Base-by-base conservation (phyloP, 2,329 filamentous ascomycete species). In the Aspergillus costaricaensis region DNA sequence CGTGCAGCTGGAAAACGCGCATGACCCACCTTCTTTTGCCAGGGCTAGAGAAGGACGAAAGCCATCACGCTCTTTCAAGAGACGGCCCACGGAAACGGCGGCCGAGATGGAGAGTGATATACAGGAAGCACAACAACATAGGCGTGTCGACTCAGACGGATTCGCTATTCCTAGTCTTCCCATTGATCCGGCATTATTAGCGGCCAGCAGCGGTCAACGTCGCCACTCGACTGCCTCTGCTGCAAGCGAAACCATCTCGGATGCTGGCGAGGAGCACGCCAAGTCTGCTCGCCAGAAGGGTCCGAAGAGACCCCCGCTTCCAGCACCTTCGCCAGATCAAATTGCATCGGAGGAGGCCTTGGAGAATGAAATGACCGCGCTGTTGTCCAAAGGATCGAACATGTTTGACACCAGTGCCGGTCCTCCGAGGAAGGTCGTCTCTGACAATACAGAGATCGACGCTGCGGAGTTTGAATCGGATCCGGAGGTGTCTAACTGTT, bases 381-480 rank as follows among this genome's bases (percentile, higher is more conserved):
- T 91, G 57, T 85, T 93, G 38, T 64, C 72, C 12, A 74, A 74
- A 36, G 74, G 70, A 14, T 77, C 77, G 19, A 71, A 68, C 30
- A 69, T 79, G 68, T 67, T 76, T 23, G 69, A 76, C 48, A 73
- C 67, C 19, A 67, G 65, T 3, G 54, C 63, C 25, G 41, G 62
- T 50, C 59, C 59, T 9, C 57, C 64, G 2, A 64, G 51, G 21
- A 82, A 83, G 58, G 80, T 82, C 1, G 84, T 89, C 59, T 84
- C 86, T 9, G 71, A 75, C 17, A 75, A 62, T 52, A 60, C 70
- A 6, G 86, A 90, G 56, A 88, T 96, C 19, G 86, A 84, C 54
- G 90, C 91, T 59, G 85, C 90, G 59, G 93, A 97, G 71, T 97
- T 98, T 70, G 91, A 88, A 39, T 88, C 96, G 68, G 95, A 99